Conservation (phyloP, 768 basidiomycete species). For the Suillus alpinus region DNA sequence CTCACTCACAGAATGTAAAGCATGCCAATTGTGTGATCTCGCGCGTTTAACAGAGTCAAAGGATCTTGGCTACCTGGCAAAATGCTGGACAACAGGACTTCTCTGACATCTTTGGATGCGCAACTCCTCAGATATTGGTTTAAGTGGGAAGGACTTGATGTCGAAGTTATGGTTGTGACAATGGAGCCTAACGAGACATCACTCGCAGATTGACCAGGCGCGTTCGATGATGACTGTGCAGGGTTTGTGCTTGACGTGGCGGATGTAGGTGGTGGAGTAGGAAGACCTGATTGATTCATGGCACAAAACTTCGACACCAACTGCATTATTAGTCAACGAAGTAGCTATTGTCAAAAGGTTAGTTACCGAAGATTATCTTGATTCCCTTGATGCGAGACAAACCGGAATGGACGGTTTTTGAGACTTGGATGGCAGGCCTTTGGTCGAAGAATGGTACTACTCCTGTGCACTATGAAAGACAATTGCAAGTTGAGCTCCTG, state of each 20-base stretch:
- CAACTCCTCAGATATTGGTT: conserved; percentile 44
- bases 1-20: conserved; percentile 69
- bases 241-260: conserved; percentile 14
- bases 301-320: neutral
- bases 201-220: conserved; percentile 10
- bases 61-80: conserved; percentile 68
- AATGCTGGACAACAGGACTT: conserved; percentile 51
- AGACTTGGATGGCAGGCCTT: neutral
- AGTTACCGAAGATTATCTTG: neutral
- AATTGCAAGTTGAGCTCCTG: neutral
- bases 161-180: conserved; percentile 44
- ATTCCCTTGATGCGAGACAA: neutral
- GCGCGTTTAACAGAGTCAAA: conserved; percentile 52
- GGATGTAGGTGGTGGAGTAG: conserved; percentile 21
- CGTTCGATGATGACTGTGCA: conserved; percentile 11
- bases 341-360: neutral
- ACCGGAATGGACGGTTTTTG: neutral
- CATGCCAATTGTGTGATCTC: conserved; percentile 58
- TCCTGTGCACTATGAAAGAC: neutral
- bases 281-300: conserved; percentile 27
- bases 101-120: conserved; percentile 56
- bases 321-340: neutral
- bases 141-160: conserved; percentile 35
- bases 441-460: neutral
- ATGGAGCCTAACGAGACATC: conserved; percentile 37